Base-by-base conservation (phyloP, 2,329 filamentous ascomycete species). In the Ophiostoma sp. region DNA sequence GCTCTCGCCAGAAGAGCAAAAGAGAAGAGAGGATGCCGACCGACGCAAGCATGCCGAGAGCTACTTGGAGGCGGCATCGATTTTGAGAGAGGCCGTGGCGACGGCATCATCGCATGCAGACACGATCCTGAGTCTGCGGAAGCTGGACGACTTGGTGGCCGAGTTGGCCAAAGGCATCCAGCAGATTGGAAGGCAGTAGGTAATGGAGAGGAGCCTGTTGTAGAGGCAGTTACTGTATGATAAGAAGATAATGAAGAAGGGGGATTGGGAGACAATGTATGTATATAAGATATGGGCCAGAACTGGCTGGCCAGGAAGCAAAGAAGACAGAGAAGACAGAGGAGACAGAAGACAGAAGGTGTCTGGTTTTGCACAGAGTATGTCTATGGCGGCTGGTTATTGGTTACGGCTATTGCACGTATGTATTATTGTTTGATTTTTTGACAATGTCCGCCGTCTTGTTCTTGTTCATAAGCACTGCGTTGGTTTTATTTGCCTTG, bases 71-170 rank as follows among this genome's bases (percentile, higher is more conserved):
- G 67, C 69, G 1, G 71, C 71, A 1, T n/a, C 20, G 1, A 66
- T 65, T 2, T 35, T 72, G 23, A 64, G 67, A 3, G 54, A 67
- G 1, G 71, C 69, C 1, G 67, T 31, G 4, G 71, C 71, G 1
- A 70, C 71, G 1, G 71, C 71, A 2, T 65, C 68, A 23, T 72
- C 71, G 39, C 69, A 72, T 48, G 62, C 64, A 36, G 71, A 72
- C 67, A 72, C 71, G 5, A 20, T 41, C 13, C 15, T 41, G 10
- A 15, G 7, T 8, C 23, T 70, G 41, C 31, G 36, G 33, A 23
- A 17, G 6, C 54, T 70, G 10, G 67, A 70, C 23, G 44, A 44
- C 1, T 20, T 41, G 39, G 69, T 72, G 3, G 39, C 39, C 2
- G 52, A 20, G 15, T 57, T 72, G 2, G 20, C 3, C 6, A n/a